Base-by-base conservation (phyloP, 768 basidiomycete species). In the Lactifluus piperatus region DNA sequence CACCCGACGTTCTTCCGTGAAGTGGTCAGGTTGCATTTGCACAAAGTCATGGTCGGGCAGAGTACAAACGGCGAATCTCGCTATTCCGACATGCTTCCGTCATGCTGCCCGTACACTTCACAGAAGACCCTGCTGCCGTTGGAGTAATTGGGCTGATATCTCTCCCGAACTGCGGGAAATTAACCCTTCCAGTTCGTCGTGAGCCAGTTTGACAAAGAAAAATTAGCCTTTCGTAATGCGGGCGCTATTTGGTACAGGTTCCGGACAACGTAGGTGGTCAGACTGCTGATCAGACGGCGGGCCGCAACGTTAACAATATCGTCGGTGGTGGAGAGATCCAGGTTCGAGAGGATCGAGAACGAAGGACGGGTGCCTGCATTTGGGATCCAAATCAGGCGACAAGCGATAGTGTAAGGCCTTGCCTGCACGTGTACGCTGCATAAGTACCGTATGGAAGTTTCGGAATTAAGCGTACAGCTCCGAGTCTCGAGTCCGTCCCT, bases 381-480 rank as follows among this genome's bases (percentile, higher is more conserved):
- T 39, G 43, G 51, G 59, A 60, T 60, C 59, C 41, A 20, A 60
- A 60, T 60, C 54, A 56, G 39, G 59, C 39, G 59, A 46, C 54
- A 44, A 60, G 24, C 58, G 41, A 54, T 53, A n/a, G n/a, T n/a
- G n/a, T 50, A 50, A 41, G 43, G 48, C 44, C 50, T 55, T 44
- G 16, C 41, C 32, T 29, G 46, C 59, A 51, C 54, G 59, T 51
- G 55, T 46, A 24, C 43, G 14, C n/a, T n/a, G 20, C 22, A 24
- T 20, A 24, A 18, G 10, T 7, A 18, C 6, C 37, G 37, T n/a
- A 10, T 7, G 11, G 10, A n/a, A 16, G 29, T 34, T 32, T 56
- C 60, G 60, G 60, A 56, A 61, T 56, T 61, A 61, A 51, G 60
- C 60, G 55, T 56, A 5, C 50, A 56, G 11, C 54, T 56, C 60